Percentiles rank a stretch among this genome's conserved stretches.
These are phyloP conservation scores for Gyromitra esculenta DNA, from an alignment of 2,329 filamentous ascomycete genomes.

Conservation along the genomic window DNA sequence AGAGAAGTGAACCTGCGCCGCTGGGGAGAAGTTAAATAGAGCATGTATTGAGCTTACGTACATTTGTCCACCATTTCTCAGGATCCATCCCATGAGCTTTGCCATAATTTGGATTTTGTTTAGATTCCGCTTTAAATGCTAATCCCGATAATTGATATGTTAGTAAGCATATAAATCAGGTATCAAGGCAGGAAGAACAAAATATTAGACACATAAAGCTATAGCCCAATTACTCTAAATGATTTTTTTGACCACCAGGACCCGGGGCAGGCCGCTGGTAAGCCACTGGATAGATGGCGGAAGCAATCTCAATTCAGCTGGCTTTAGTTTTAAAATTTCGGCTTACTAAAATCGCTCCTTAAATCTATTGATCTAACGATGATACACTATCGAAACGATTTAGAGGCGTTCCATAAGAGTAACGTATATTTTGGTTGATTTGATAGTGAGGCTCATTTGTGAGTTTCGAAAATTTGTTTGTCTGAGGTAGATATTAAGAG, in stretches of 20 bases:
- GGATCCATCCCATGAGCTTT: conserved; percentile 65
- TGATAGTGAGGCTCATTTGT: background rate
- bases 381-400: too few species aligned
- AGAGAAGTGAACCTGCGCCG: too few species aligned
- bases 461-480: background rate
- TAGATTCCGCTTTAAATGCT: conserved; percentile 65
- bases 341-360: background rate
- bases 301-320: background rate
- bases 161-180: conserved; percentile 5
- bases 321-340: background rate
- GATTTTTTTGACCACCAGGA: background rate
- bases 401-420: background rate
- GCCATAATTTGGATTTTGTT: conserved; percentile 69
- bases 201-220: background rate
- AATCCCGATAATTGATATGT: conserved; percentile 6
- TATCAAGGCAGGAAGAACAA: background rate
- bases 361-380: background rate
- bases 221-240: background rate
- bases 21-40: background rate
- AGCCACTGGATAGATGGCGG: background rate
- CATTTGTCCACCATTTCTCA: conserved; percentile 70
- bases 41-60: conserved; percentile 62
- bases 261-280: background rate
- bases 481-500: background rate
- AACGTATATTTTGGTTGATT: background rate